Evolutionary conservation across 31 red algal species (phyloP).

Genomic region (Asparagopsis taxiformis): DNA sequence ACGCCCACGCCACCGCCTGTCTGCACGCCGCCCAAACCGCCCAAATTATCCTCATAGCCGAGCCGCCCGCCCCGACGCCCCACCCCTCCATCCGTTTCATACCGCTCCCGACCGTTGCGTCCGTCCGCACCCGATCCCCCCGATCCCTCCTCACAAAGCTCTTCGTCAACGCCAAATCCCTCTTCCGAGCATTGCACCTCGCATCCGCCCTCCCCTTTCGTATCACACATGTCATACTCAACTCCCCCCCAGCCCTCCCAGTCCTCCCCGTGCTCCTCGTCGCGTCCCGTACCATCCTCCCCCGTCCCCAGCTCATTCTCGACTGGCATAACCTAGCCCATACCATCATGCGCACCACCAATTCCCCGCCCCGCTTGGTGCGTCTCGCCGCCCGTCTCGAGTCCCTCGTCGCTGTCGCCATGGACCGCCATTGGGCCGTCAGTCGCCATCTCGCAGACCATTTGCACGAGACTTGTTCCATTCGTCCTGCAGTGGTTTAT

Average conservation of each 20-base stretch:
- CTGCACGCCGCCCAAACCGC: constrained; percentile 7
- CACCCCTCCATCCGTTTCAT: constrained; percentile 24
- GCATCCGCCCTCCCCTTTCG: background rate
- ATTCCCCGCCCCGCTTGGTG: constrained; percentile 13
- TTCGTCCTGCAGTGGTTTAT: constrained; percentile 7
- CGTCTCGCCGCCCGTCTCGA: constrained; percentile 31
- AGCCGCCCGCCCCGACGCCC: constrained; percentile 22
- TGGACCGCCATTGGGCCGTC: constrained; percentile 47
- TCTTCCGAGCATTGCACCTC: background rate
- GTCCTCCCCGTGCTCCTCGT: constrained; percentile 15
- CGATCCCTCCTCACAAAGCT: constrained; percentile 3
- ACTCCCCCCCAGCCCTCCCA: constrained; percentile 74
- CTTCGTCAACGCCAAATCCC: background rate
- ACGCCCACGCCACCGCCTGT: constrained; percentile 58
- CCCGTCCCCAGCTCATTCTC: constrained; percentile 25
- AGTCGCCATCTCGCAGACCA: constrained; percentile 23
- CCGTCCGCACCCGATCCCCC: background rate
- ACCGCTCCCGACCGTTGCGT: constrained; percentile 2
- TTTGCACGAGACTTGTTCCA: constrained; percentile 3
- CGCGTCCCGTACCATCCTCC: constrained; percentile 8
- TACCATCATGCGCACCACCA: constrained; percentile 38
- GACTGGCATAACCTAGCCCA: constrained; percentile 79
- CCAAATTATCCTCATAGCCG: constrained; percentile 40
- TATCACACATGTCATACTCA: constrained; percentile 41
- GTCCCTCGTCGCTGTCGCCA: constrained; percentile 7